Conservation (phyloP, 257 asterid species). For the Petrea volubilis region DNA sequence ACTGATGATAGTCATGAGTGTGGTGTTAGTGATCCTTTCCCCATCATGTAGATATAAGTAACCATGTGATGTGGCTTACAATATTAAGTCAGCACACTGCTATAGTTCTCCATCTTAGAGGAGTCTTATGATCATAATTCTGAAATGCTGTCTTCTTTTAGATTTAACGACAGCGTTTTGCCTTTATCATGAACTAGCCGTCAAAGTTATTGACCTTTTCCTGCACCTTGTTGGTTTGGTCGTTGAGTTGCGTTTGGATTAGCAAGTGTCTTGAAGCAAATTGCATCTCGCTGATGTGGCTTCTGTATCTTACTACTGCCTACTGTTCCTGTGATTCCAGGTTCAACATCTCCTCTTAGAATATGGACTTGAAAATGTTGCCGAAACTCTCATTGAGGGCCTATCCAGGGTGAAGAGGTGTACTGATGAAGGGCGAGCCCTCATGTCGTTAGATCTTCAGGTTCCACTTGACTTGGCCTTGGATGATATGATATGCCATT, state of each 20-base stretch:
- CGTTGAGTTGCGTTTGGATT: not conserved
- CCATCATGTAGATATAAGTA: no score
- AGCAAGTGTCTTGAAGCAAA: not conserved
- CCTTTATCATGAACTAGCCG: not conserved
- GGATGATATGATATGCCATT: not conserved
- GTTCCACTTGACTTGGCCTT: conserved; percentile 38
- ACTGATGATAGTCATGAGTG: not conserved
- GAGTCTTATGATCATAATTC: not conserved
- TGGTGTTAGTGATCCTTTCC: not conserved
- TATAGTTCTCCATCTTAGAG: no score
- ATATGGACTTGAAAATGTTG: conserved; percentile 88
- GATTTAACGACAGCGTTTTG: not conserved
- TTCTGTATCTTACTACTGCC: conserved; percentile 9
- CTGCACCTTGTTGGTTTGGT: not conserved
- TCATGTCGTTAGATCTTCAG: conserved; percentile 99
- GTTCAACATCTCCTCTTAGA: conserved; percentile 87
- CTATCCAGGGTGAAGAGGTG: conserved; percentile 92
- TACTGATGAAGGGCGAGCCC: conserved; percentile 98
- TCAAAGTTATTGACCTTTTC: not conserved
- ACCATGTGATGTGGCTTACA: no score
- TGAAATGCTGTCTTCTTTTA: not conserved
- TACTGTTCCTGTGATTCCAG: conserved; percentile 40
- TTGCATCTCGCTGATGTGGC: not conserved
- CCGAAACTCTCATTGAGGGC: conserved; percentile 90
- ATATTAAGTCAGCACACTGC: no score